Evolutionary conservation across 257 asterid species (phyloP), one percentile per base, ranked within the genome.

Genomic region (Solanum chaucha): DNA sequence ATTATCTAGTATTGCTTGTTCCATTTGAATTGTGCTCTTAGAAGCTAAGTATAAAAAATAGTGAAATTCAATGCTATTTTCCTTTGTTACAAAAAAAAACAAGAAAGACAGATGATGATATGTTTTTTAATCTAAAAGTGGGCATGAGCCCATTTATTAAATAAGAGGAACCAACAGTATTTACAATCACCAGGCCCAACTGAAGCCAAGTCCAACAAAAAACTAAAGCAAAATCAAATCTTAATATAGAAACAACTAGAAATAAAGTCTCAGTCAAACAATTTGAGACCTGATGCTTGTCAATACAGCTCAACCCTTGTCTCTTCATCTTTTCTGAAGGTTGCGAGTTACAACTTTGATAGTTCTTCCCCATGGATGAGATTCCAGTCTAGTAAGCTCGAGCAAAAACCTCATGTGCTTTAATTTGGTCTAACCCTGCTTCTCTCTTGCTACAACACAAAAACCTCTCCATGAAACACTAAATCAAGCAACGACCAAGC

Each of bases 251-350:
- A 55, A 17, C 64, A 55, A 55, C n/a, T 1, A 1, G 10, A 55
- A 55, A 55, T 17, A 1, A 17, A 17, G 64, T 55, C 9, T 55
- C 4, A 55, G 4, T 0, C n/a, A 55, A 55, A 17, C 4, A 55
- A 55, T 46, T 12, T 46, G 55, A 46, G 55, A 12, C 55, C 6
- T 46, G 0, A 55, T 17, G 64, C 64, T 55, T 17, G n/a, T 17
- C 0, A 1, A 55, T 55, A 1, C n/a, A 55, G 0, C 10, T 6
- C n/a, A 55, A 0, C n/a, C 64, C 64, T 6, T 55, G n/a, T 6
- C 64, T 55, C 10, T 55, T 55, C 10, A 55, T 55, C n/a, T 55
- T 17, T 0, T 55, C n/a, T 17, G 4, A 55, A 55, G 61, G 3
- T 6, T 51, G 4, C 3, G n/a, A 51, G 64, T 55, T 3, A 55